A percentile compares a stretch with the other conserved stretches of the same genome.
phyloP scores from a whole-genome alignment of 345 rosid genomes.

The Acer campestre region DNA sequence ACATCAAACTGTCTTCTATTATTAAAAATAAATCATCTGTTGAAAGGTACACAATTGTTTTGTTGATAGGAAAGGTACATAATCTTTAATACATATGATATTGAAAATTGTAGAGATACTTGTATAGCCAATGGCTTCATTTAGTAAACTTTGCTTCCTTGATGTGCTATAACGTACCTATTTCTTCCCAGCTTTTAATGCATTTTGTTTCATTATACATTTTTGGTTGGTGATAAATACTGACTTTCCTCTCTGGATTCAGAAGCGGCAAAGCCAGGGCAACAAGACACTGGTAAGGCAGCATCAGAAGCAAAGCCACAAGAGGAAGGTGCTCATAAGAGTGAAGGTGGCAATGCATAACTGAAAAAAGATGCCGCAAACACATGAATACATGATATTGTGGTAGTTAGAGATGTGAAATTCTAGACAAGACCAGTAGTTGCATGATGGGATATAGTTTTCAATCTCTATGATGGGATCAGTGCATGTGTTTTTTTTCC shows the following conservation, averaged over 20 bases:
- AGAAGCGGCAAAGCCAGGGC: constrained; percentile 29
- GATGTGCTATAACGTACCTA: background rate
- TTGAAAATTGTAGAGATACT: background rate
- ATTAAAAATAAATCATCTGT: background rate
- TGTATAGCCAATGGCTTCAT: background rate
- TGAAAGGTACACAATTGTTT: background rate
- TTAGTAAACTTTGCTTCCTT: background rate
- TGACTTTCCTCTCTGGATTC: background rate
- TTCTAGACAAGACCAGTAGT: background rate
- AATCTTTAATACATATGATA: background rate
- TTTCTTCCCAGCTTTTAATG: background rate
- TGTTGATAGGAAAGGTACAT: background rate
- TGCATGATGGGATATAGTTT: constrained; percentile 12
- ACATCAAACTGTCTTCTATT: background rate
- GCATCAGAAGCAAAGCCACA: constrained; percentile 13
- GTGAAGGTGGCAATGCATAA: constrained; percentile 16
- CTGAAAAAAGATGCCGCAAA: constrained; percentile 22
- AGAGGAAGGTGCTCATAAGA: constrained; percentile 14
- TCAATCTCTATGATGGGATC: constrained; percentile 12
- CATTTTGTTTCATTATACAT: background rate
- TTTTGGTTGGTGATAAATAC: background rate
- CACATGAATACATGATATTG: constrained; percentile 28
- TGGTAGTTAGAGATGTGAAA: constrained; percentile 14
- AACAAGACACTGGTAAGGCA: constrained; percentile 13
- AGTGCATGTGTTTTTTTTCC: constrained; percentile 9